Evolutionary conservation across 2,329 filamentous ascomycete genomes (phyloP), one percentile per base, ranked within the genome.

Genomic region (Geosmithia morbida): DNA sequence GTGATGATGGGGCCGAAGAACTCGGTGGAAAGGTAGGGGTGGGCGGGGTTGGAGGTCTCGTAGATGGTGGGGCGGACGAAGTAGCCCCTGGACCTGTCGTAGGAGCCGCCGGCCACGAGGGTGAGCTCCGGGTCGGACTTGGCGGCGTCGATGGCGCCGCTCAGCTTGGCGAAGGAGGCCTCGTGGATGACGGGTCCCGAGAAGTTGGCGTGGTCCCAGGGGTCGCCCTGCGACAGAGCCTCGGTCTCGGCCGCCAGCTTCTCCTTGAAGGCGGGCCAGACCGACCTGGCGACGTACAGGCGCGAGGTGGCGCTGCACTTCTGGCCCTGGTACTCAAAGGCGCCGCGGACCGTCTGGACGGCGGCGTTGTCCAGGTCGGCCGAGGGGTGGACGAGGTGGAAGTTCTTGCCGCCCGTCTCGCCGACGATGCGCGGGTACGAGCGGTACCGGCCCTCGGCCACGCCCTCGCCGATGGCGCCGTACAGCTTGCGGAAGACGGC

Each of bases 341-440:
- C 87, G 44, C 85, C 87, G 48, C 88, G 85, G 30, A 94, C 77
- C 5, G 86, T 92, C 63, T 94, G 84, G 53, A 85, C 73, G 33
- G 77, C 86, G 11, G 87, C 87, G 58, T 90, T 92, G 51, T 79
- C 69, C 45, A 92, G 66, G 55, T 94, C 84, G 40, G 87, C 87
- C 2, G 79, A 81, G 43, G 72, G 69, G 69, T 94, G 87, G 30
- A 94, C 66, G 46, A 94, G 66, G 64, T 94, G 87, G 73, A 89
- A 94, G 72, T 94, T 94, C 78, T 94, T 94, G 61, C 87, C 87
- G 50, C 87, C 87, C 26, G 87, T 94, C 72, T 94, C 87, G 51
- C 87, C 87, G 4, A 94, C 86, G 53, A 94, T 85, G 56, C 87
- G 82, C 43, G 87, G 88, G 66, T 96, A 97, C 56, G 83, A 81